Evolutionary conservation across 352 stramenopile species (phyloP), one percentile per base, ranked within the genome.

Genomic region (Phytopythium helicoides): DNA sequence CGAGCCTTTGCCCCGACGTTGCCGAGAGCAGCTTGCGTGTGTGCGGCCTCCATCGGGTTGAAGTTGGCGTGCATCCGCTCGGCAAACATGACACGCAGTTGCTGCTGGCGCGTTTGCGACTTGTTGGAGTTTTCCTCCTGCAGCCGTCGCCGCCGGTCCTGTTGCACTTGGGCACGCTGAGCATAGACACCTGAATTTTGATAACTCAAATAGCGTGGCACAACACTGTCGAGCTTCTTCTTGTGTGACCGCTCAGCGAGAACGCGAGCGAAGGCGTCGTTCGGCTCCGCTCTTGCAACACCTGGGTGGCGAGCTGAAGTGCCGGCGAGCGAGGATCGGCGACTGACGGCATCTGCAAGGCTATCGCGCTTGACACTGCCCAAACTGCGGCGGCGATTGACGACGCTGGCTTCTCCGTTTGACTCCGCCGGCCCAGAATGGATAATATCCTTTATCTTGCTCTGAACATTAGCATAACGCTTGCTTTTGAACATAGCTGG

Each of bases 191-290:
- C 58, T 0, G 56, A 61, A 10, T 78, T 79, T 47, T 73, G 54
- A 59, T 89, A 91, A 22, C 85, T 56, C 65, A 91, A 50, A 50
- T 91, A 91, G 14, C 81, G 74, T 11, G 81, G 77, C 11, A 71
- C 51, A 0, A 78, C 72, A 25, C 61, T 76, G 41, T 75, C 67
- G 12, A 76, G 55, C 25, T 78, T 79, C 22, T 73, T 76, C n/a
- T 74, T 72, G 46, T 66, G 59, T 6, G 42, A 25, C 6, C 60
- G 48, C 7, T 45, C 47, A 26, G 47, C 36, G 1, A 71, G 51
- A 19, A 60, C 51, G 4, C 59, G 41, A 14, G 58, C 54, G 6
- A 71, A 64, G n/a, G 61, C 58, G 22, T 78, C 68, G 7, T 40
- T 53, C 11, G 58, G 65, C 10, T 75, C 60, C 11, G 45, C 62